phyloP scores from a whole-genome alignment of 257 asterid species.

The Fraxinus cuspidata region DNA sequence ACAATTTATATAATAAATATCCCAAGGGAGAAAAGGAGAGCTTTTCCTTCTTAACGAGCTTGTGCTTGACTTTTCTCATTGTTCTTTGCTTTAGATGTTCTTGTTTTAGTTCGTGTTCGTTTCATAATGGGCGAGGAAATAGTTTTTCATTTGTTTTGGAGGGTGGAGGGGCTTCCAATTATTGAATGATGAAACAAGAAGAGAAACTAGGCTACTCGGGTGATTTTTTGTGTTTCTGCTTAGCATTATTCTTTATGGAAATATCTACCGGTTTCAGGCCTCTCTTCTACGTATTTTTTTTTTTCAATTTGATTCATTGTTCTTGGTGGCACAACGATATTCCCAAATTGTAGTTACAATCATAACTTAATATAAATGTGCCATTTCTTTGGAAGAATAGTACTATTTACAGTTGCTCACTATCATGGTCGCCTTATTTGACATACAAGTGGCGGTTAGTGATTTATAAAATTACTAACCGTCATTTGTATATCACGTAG shows the following conservation, averaged over 20 bases:
- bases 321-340: conserved; percentile 29
- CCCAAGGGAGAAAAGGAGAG: background rate
- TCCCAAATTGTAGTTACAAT: conserved; percentile 59
- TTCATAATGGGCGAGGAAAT: background rate
- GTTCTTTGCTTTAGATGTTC: background rate
- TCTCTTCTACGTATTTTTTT: background rate
- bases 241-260: background rate
- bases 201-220: background rate
- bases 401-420: no score
- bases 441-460: no score
- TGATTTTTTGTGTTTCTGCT: background rate
- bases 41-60: background rate
- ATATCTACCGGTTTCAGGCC: background rate
- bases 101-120: background rate
- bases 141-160: background rate
- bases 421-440: no score
- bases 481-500: no score
- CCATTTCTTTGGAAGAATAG: conserved; percentile 10
- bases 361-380: conserved; percentile 48
- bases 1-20: background rate
- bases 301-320: conserved; percentile 18
- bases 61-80: background rate
- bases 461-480: no score
- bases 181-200: background rate
- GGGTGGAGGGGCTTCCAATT: background rate